These are phyloP conservation scores for Quercus tomentella DNA, from an alignment of 331 rosid genomes.

Conservation along the genomic window DNA sequence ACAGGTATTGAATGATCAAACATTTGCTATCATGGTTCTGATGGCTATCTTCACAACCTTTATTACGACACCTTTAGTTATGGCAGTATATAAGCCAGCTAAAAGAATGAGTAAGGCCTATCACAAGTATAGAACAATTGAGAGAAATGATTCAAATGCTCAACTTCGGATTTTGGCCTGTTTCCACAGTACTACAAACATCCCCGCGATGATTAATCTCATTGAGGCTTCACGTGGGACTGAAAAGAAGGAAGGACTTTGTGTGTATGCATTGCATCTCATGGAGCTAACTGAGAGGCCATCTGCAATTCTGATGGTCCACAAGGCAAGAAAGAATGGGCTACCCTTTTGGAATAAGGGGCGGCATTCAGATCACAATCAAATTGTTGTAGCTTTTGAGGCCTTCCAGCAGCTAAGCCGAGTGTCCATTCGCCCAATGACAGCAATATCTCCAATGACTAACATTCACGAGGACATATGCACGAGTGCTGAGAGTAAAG, in stretches of 20 bases:
- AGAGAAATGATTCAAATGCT: slow-evolving; percentile 32
- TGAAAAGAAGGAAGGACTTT: slow-evolving; percentile 42
- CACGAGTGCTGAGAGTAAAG: slow-evolving; percentile 39
- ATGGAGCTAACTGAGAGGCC: slow-evolving; percentile 65
- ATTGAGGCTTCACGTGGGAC: slow-evolving; percentile 67
- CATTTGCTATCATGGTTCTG: slow-evolving; percentile 67
- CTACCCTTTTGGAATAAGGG: slow-evolving; percentile 61
- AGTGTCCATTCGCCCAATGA: slow-evolving; percentile 65
- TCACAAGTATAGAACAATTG: slow-evolving; percentile 32
- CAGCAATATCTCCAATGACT: slow-evolving; percentile 45
- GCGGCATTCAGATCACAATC: slow-evolving; percentile 22
- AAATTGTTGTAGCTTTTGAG: slow-evolving; percentile 57
- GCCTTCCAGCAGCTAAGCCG: slow-evolving; percentile 46
- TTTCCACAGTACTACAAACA: slow-evolving; percentile 44
- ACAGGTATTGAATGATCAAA: slow-evolving; percentile 65
- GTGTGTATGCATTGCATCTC: slow-evolving; percentile 69
- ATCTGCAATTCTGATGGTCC: slow-evolving; percentile 61
- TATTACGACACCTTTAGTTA: slow-evolving; percentile 60
- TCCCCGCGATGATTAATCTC: slow-evolving; percentile 55
- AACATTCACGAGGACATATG: slow-evolving; percentile 58
- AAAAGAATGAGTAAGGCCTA: slow-evolving; percentile 22
- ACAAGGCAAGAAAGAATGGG: slow-evolving; percentile 52
- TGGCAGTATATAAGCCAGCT: slow-evolving; percentile 54
- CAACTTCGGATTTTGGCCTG: slow-evolving; percentile 52
- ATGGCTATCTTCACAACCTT: slow-evolving; percentile 80